A percentile compares a stretch with the other conserved stretches of the same genome.
phyloP scores from a whole-genome alignment of 1,284 basidiomycete species.

The Melampsora larici-populina region DNA sequence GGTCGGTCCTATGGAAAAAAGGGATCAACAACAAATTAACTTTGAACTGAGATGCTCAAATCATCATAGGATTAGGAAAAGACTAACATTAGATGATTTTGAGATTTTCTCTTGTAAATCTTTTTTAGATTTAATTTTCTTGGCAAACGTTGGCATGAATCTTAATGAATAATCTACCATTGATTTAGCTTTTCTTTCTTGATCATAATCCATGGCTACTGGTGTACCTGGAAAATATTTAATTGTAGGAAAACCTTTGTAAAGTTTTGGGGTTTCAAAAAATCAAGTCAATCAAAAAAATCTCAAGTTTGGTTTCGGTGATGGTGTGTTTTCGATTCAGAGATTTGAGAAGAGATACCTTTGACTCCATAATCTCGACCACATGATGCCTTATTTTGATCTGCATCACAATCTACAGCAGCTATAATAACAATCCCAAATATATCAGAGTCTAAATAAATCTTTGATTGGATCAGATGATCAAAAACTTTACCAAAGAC shows the following conservation, averaged over 20 bases:
- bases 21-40: neutral
- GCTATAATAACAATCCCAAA: neutral
- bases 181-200: conserved; percentile 33
- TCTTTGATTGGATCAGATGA: too few relatives aligned
- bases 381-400: conserved; percentile 34
- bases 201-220: conserved; percentile 21
- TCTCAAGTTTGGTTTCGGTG: neutral
- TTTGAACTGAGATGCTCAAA: neutral
- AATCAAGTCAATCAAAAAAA: too few relatives aligned
- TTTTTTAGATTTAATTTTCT: conserved; percentile 23
- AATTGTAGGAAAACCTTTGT: conserved; percentile 34
- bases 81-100: conserved; percentile 25
- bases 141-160: conserved; percentile 40
- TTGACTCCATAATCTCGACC: conserved; percentile 35
- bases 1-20: conserved; percentile 27
- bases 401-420: conserved; percentile 42
- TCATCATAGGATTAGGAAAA: too few relatives aligned
- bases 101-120: conserved; percentile 24
- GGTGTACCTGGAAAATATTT: conserved; percentile 32
- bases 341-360: neutral
- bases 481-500: conserved; percentile 28
- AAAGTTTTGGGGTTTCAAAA: neutral
- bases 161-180: conserved; percentile 36
- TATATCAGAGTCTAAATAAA: neutral
- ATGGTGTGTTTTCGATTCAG: neutral